Percentiles rank a stretch among this genome's conserved stretches.
Conservation (phyloP, 768 basidiomycete species). For the Pholiota molesta region DNA sequence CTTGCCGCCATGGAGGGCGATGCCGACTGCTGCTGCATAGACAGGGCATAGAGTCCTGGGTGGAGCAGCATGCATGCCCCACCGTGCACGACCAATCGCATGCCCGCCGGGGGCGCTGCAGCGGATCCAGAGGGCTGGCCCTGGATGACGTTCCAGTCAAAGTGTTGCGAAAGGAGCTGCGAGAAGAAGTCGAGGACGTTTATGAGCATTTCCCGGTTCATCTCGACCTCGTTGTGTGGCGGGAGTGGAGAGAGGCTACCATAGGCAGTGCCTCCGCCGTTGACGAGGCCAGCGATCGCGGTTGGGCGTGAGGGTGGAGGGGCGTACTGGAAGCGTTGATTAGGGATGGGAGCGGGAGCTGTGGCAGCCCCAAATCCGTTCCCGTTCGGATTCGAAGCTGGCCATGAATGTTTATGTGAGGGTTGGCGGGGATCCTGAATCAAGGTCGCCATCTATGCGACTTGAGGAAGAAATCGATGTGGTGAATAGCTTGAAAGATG, state of each 20-base stretch:
- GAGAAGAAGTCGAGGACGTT: slow-evolving; percentile 55
- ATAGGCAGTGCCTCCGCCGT: not conserved
- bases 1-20: slow-evolving; percentile 40
- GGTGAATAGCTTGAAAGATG: not conserved
- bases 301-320: not conserved
- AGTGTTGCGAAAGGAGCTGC: slow-evolving; percentile 43
- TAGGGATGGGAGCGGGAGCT: not conserved
- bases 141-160: slow-evolving; percentile 29
- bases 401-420: not conserved
- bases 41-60: slow-evolving; percentile 37
- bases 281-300: not conserved
- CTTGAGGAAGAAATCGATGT: not conserved
- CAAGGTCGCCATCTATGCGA: not conserved
- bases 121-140: not conserved
- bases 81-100: slow-evolving; percentile 70
- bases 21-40: slow-evolving; percentile 28
- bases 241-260: slow-evolving; percentile 1
- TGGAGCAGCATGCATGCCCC: slow-evolving; percentile 79
- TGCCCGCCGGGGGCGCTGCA: slow-evolving; percentile 31
- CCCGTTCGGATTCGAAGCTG: not conserved
- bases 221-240: slow-evolving; percentile 39
- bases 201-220: slow-evolving; percentile 45
- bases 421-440: not conserved
- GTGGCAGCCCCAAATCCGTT: not conserved
- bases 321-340: not conserved